Base-by-base conservation (phyloP, 345 rosid species). In the Acer campestre region DNA sequence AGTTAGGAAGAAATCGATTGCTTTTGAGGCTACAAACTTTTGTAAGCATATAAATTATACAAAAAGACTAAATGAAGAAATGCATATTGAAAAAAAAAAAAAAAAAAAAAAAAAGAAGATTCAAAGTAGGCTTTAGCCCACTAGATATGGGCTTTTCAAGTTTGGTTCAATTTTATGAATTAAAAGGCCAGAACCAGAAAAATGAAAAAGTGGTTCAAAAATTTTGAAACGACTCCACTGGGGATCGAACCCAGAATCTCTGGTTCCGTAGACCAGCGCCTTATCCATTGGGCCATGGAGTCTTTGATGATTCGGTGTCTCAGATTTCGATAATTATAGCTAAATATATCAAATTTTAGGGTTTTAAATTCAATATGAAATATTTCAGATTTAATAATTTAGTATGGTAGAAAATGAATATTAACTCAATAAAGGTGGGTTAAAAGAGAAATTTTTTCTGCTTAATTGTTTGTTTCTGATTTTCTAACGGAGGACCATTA, bases 161-260 rank as follows among this genome's bases (percentile, higher is more conserved):
- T 49, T 49, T 1, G 55, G 55, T 49, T 49, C 16, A 14, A 49
- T 49, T 42, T 49, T 14, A 49, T 49, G 55, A 35, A 0, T 35
- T 35, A 35, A 35, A 4, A 31, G 35, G 35, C 6, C 35, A 31
- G 35, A 35, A 35, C 35, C 5, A 31, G 5, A 35, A 35, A 49
- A 49, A 3, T 49, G 55, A 16, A 53, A 53, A 53, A 0, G n/a
- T 53, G 18, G 58, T 14, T 53, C n/a, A 4, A 14, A 14, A 53
- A 4, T 0, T 0, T 16, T 14, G 13, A 4, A 4, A 7, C 92
- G 89, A 89, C 89, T 89, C 88, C 87, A 79, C 89, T 86, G 90
- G 91, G 90, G 89, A 83, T 89, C 90, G 87, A 87, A 88, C 90
- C 89, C 89, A 88, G 89, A 87, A 84, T 84, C 91, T 88, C 92